phyloP scores from a whole-genome alignment of 495 filamentous ascomycete species.

The Cercophora sp. region DNA sequence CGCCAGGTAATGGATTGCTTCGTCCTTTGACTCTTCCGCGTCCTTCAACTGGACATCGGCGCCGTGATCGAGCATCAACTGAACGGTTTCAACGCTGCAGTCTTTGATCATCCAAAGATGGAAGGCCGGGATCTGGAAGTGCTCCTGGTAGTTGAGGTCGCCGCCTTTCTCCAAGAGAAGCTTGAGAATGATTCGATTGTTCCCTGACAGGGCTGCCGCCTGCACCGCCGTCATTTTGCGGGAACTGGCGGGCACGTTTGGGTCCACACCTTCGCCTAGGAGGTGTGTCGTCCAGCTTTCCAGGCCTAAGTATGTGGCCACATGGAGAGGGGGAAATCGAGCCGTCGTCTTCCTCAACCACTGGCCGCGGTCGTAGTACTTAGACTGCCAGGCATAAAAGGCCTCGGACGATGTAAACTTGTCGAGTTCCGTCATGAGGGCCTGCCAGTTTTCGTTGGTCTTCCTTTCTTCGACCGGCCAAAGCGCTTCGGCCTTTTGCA shows the following conservation, averaged over 20 bases:
- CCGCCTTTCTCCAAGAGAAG: conserved; percentile 13
- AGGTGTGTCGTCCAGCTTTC: conserved; percentile 15
- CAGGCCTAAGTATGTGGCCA: conserved; percentile 16
- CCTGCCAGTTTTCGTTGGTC: conserved; percentile 10
- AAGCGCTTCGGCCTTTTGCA: conserved; percentile 15
- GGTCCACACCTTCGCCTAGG: conserved; percentile 15
- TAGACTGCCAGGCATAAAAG: conserved; percentile 18
- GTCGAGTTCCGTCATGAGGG: conserved; percentile 22
- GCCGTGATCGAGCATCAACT: conserved; percentile 18
- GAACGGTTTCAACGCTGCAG: neutral
- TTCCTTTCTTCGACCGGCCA: conserved; percentile 19
- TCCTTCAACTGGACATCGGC: conserved; percentile 16
- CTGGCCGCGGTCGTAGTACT: too few relatives aligned
- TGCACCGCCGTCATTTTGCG: too few relatives aligned
- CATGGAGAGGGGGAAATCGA: conserved; percentile 18
- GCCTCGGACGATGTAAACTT: too few relatives aligned
- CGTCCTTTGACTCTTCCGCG: neutral
- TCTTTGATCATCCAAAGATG: neutral
- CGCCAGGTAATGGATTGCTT: neutral
- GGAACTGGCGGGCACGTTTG: too few relatives aligned
- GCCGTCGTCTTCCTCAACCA: too few relatives aligned
- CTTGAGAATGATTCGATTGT: conserved; percentile 38
- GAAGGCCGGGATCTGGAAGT: too few relatives aligned
- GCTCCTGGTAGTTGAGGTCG: conserved; percentile 19
- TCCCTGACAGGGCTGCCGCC: conserved; percentile 41